Conservation (phyloP, 352 stramenopile species). For the Globisporangium carolinianum region DNA sequence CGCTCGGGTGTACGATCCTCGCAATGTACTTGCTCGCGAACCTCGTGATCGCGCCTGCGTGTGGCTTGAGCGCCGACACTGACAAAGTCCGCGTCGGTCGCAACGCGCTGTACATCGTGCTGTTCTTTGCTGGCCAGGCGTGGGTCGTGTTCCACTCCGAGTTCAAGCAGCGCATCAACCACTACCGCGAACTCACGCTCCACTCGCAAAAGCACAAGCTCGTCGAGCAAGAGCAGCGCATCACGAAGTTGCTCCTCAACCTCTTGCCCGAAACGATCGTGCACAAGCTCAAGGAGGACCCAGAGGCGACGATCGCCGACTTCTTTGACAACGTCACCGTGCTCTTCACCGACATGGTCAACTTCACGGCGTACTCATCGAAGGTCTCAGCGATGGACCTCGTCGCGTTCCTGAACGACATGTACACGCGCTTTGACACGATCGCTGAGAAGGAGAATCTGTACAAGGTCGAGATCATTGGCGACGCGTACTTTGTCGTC, state of each 20-base stretch:
- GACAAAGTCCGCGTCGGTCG: slow-evolving; percentile 46
- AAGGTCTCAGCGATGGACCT: slow-evolving; percentile 80
- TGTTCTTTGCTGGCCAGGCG: slow-evolving; percentile 70
- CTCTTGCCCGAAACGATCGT: slow-evolving; percentile 81
- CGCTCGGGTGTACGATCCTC: slow-evolving; percentile 53
- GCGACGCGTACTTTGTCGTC: slow-evolving; percentile 83
- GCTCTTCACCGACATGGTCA: slow-evolving; percentile 84
- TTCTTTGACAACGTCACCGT: slow-evolving; percentile 83
- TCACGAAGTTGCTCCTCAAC: slow-evolving; percentile 75
- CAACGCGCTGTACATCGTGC: slow-evolving; percentile 79
- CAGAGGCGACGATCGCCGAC: slow-evolving; percentile 71
- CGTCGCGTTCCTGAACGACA: slow-evolving; percentile 85
- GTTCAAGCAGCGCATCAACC: slow-evolving; percentile 85
- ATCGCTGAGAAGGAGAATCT: slow-evolving; percentile 80
- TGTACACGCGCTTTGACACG: slow-evolving; percentile 86
- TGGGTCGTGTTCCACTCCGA: slow-evolving; percentile 85
- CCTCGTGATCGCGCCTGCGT: slow-evolving; percentile 41
- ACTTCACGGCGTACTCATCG: slow-evolving; percentile 80
- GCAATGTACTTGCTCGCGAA: slow-evolving; percentile 60
- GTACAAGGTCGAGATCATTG: slow-evolving; percentile 90
- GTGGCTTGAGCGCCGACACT: slow-evolving; percentile 27
- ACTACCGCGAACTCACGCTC: slow-evolving; percentile 76
- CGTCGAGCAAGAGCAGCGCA: slow-evolving; percentile 67
- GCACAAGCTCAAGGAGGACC: slow-evolving; percentile 76
- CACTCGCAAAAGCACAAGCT: slow-evolving; percentile 83